These are phyloP conservation scores for Nakaseomyces delphensis DNA, from an alignment of 1,139 yeast genomes.

Conservation along the genomic window DNA sequence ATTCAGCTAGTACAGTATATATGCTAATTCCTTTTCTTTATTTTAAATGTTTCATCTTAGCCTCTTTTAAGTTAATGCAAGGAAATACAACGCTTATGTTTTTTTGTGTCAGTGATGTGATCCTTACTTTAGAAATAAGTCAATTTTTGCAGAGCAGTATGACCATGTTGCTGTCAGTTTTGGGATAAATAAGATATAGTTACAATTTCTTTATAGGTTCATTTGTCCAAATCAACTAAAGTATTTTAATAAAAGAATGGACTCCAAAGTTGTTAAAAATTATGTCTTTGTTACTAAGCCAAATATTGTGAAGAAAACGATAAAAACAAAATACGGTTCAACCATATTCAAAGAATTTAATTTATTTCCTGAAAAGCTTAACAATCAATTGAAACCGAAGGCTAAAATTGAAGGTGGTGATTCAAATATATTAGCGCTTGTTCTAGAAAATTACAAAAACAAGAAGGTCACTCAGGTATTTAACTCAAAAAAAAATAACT, in stretches of 20 bases:
- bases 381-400: neutral
- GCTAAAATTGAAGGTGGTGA: neutral
- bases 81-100: too few relatives aligned
- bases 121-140: too few relatives aligned
- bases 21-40: too few relatives aligned
- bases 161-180: too few relatives aligned
- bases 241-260: neutral
- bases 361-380: constrained; percentile 1
- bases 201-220: too few relatives aligned
- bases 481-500: neutral
- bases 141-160: too few relatives aligned
- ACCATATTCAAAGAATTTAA: neutral
- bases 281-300: neutral
- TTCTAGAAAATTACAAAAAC: neutral
- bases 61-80: too few relatives aligned
- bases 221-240: neutral
- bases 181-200: too few relatives aligned
- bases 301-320: neutral
- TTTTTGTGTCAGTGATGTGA: neutral
- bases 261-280: neutral
- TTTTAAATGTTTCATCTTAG: too few relatives aligned
- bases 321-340: neutral
- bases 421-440: neutral
- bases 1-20: too few relatives aligned
- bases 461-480: neutral